Base-by-base conservation (phyloP, 2,329 filamentous ascomycete genomes). In the Arthrocladium fulminans region DNA sequence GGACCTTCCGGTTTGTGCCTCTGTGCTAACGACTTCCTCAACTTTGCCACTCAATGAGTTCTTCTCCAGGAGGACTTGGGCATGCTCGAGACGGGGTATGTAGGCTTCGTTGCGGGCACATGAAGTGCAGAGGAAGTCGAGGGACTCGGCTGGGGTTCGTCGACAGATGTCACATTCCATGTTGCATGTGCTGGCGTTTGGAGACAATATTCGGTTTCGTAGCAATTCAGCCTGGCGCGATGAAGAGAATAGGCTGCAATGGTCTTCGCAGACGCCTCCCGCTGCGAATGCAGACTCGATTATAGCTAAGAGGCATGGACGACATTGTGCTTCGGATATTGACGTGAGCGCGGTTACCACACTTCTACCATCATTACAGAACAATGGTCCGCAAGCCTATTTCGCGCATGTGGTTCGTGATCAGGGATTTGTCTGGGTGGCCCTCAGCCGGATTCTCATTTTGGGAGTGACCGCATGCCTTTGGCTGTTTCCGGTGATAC, bases 101-200 rank as follows among this genome's bases (percentile, higher is more conserved):
- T 88, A 88, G 24, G 87, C 71, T 45, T 70, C 68, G 58, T 83
- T 87, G 45, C 83, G 77, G 40, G 80, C 82, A 67, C 87, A 85
- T 41, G 83, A 77, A 22, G 76, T 70, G 63, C 84, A 88, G 58
- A 85, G 71, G 58, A 51, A 35, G 10, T 48, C 47, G 25, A 51
- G 38, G 40, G 44, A 19, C 25, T 37, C 76, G 72, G 65, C 70
- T 60, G 68, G 63, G 60, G 77, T 71, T 69, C 68, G 66, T 54
- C 63, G 66, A 64, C 84, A 88, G 63, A 85, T 77, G 63, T 80
- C 75, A 70, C 84, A 88, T 61, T 77, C 78, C 81, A 86, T 85
- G 51, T 61, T 68, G 45, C 29, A 44, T 44, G 15, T 10, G 23
- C 15, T 10, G 8, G 32, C 25, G 9, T 32, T n/a, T 27, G 10